Percentiles rank a stretch among this genome's conserved stretches.
Conservation (phyloP, 371 early-diverging fungal species). For the Cokeromyces recurvatus region DNA sequence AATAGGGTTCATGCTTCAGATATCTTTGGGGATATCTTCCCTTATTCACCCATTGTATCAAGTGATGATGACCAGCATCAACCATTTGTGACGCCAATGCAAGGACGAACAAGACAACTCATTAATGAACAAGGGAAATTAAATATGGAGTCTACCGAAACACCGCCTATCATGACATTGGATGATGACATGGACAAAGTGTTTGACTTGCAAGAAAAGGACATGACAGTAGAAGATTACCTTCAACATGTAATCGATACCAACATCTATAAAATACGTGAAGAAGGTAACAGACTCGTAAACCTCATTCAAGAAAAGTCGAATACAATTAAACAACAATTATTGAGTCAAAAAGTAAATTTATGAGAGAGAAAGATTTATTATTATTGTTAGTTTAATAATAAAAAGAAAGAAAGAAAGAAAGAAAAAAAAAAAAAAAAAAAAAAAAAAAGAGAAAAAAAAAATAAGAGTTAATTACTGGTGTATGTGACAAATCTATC, state of each 20-base stretch:
- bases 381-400: neutral
- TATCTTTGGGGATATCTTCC: neutral
- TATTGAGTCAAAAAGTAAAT: neutral
- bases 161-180: too few relatives aligned
- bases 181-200: too few relatives aligned
- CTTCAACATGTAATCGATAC: neutral
- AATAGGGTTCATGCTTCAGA: neutral
- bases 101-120: too few relatives aligned
- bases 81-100: too few relatives aligned
- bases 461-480: too few relatives aligned
- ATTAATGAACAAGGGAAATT: too few relatives aligned
- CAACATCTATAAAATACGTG: neutral
- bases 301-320: neutral
- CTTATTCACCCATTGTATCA: neutral
- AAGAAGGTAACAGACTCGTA: neutral
- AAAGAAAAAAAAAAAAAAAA: neutral
- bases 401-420: neutral
- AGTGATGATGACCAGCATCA: too few relatives aligned
- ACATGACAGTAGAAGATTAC: constrained; percentile 5
- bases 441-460: neutral
- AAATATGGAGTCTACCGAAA: too few relatives aligned
- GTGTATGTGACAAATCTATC: too few relatives aligned
- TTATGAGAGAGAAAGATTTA: neutral
- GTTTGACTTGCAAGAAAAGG: too few relatives aligned
- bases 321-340: neutral